Evolutionary conservation across 2,329 filamentous ascomycete species (phyloP), one percentile per base, ranked within the genome.

Genomic region (Diaporthe nobilis): DNA sequence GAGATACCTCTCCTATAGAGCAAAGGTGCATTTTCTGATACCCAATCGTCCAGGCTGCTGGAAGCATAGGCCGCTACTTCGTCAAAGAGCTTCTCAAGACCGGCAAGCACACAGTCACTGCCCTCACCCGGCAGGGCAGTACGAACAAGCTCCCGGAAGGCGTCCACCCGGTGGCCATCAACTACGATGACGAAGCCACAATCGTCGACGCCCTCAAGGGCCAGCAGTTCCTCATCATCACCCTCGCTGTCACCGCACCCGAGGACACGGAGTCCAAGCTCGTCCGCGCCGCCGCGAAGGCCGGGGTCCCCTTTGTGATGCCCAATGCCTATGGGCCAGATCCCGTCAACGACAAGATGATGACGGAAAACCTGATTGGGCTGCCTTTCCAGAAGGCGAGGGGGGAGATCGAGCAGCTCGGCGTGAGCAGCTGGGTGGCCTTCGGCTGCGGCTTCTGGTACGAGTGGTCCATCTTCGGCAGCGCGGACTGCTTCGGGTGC

Each of bases 151-250:
- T 90, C 4, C 88, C 90, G 3, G 77, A 83, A 1, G 87, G 87
- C 20, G 84, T 89, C 42, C 82, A 82, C 2, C 79, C 85, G 31
- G 84, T 82, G 53, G 72, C 78, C 2, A 84, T 91, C 25, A 84
- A 88, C 79, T 89, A 89, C 77, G 81, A 84, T 53, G 82, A 87
- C 63, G 80, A 85, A 37, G 78, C 80, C 1, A 84, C 87, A 1
- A 79, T 92, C 12, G 84, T 89, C 0, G 80, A 81, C 0, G 90
- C 89, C 3, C 86, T 92, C 3, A 79, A 83, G 42, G 89, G 85
- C 75, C 89, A 92, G 76, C 86, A 92, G n/a, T 87, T 87, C 51
- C 83, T 92, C 4, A 84, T 92, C 78, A 91, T 92, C 72, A 90
- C 90, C 13, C 80, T 92, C 75, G 77, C 85, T 15, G 80, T 82